Percentiles rank a stretch among this genome's conserved stretches.
Evolutionary conservation across 306 rosid genomes (phyloP).

Genomic region (Cicer chorassanicum): DNA sequence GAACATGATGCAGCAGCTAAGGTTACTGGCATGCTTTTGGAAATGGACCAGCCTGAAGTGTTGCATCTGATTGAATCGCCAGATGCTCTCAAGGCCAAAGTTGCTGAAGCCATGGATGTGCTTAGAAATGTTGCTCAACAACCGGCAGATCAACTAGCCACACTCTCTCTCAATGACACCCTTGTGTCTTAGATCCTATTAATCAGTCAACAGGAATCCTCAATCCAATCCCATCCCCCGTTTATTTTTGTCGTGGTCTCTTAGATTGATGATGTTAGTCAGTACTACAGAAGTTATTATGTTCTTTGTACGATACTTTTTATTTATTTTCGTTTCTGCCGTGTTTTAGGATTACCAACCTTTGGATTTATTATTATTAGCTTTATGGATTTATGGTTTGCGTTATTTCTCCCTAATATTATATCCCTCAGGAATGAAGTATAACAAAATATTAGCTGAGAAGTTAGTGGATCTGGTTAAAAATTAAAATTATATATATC

Average conservation of each 20-base stretch:
- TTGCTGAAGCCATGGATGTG: conserved; percentile 75
- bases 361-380: conserved; percentile 16
- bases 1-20: conserved; percentile 75
- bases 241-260: background rate
- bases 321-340: background rate
- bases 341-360: conserved; percentile 25
- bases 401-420: background rate
- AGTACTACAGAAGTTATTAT: conserved; percentile 15
- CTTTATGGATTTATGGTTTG: conserved; percentile 36
- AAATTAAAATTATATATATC: too few species aligned
- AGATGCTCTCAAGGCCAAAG: conserved; percentile 73
- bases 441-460: too few species aligned
- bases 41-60: conserved; percentile 89
- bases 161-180: conserved; percentile 62
- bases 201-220: background rate
- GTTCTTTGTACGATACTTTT: background rate
- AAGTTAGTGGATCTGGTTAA: too few species aligned
- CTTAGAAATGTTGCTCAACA: conserved; percentile 72
- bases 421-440: too few species aligned
- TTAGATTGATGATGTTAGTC: conserved; percentile 26
- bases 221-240: background rate
- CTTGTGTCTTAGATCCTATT: conserved; percentile 48
- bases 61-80: conserved; percentile 76
- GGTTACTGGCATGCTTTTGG: conserved; percentile 83
- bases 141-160: conserved; percentile 64